Conservation (phyloP, 1,284 basidiomycete genomes). For the Cryptococcus neoformans region DNA sequence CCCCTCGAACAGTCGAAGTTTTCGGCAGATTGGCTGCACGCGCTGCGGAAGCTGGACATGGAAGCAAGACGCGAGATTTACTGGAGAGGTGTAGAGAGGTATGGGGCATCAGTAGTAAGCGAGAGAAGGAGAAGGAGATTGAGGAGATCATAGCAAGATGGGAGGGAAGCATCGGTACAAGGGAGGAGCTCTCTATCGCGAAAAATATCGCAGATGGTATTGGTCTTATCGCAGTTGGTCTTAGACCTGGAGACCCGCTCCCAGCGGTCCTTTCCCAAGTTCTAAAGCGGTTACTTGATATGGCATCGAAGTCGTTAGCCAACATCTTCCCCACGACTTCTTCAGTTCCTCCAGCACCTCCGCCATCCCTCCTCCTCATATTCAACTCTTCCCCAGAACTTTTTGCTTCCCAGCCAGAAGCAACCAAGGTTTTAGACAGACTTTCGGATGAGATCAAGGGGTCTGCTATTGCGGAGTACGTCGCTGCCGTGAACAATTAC, state of each 20-base stretch:
- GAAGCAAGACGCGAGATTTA: constrained; percentile 29
- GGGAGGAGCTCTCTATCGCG: constrained; percentile 18
- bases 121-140: constrained; percentile 37
- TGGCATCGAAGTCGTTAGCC: constrained; percentile 15
- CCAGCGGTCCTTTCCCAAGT: constrained; percentile 24
- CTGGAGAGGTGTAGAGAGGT: constrained; percentile 40
- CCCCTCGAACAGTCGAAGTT: constrained; percentile 33
- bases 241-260: constrained; percentile 15
- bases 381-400: constrained; percentile 22
- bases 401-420: constrained; percentile 14
- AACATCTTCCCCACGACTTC: constrained; percentile 33
- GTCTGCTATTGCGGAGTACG: constrained; percentile 43
- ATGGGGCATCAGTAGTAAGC: constrained; percentile 37
- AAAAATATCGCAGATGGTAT: constrained; percentile 17
- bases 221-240: constrained; percentile 18
- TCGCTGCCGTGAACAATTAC: constrained; percentile 26
- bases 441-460: constrained; percentile 39
- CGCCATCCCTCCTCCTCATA: constrained; percentile 32
- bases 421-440: constrained; percentile 16
- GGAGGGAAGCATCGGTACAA: constrained; percentile 26
- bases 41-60: constrained; percentile 18
- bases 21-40: constrained; percentile 25
- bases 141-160: constrained; percentile 30
- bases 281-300: constrained; percentile 17
- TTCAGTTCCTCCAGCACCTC: constrained; percentile 24